These are phyloP conservation scores for Boletellus deceptivus DNA, from an alignment of 1,284 basidiomycete species.

Conservation along the genomic window DNA sequence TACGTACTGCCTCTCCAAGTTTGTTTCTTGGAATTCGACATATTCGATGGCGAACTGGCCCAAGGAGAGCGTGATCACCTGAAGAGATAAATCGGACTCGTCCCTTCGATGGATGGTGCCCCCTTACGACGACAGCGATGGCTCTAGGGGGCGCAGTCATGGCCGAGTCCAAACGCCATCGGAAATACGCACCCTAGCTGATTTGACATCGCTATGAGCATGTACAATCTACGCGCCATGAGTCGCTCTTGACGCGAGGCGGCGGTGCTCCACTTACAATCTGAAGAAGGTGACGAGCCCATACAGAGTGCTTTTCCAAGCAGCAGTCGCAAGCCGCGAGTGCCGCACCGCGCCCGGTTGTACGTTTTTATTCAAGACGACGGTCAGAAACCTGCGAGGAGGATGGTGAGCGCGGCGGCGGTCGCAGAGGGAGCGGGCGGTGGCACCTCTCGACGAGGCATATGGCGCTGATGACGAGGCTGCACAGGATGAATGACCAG, in stretches of 20 bases:
- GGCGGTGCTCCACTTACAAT: slow-evolving; percentile 44
- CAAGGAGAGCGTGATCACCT: slow-evolving; percentile 54
- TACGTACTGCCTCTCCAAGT: slow-evolving; percentile 18
- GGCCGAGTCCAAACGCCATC: background rate
- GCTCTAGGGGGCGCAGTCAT: slow-evolving; percentile 37
- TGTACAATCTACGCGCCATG: slow-evolving; percentile 50
- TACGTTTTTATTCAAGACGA: slow-evolving; percentile 48
- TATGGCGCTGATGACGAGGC: slow-evolving; percentile 44
- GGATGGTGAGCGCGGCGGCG: slow-evolving; percentile 1
- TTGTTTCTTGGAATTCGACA: slow-evolving; percentile 32
- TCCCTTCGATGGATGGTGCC: background rate
- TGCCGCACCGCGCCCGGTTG: slow-evolving; percentile 38
- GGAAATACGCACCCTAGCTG: slow-evolving; percentile 52
- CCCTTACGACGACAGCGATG: slow-evolving; percentile 52
- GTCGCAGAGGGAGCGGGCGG: slow-evolving; percentile 6
- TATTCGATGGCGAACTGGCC: slow-evolving; percentile 59
- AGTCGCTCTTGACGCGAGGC: background rate
- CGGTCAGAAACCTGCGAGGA: slow-evolving; percentile 47
- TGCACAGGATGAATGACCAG: slow-evolving; percentile 43
- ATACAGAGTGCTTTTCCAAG: slow-evolving; percentile 56
- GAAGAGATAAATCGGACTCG: background rate
- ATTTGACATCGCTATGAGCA: slow-evolving; percentile 70
- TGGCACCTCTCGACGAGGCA: slow-evolving; percentile 61
- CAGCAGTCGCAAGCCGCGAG: slow-evolving; percentile 43
- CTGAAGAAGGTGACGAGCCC: slow-evolving; percentile 54